Base-by-base conservation (phyloP, 1,139 yeast species). In the Starmera stellimalicola region DNA sequence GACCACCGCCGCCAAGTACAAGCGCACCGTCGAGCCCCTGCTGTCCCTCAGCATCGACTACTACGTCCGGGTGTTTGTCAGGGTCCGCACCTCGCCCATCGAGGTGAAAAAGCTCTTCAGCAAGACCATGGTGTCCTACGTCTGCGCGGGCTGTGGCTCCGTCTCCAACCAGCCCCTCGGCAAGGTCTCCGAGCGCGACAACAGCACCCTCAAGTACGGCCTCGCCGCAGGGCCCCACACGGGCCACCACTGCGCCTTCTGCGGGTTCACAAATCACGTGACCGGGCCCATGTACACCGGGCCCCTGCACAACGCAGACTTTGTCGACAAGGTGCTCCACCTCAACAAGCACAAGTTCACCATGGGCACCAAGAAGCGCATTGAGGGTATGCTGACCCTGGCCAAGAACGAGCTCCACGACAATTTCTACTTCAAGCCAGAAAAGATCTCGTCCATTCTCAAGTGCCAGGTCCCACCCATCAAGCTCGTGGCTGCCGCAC, bases 231-330 rank as follows among this genome's bases (percentile, higher is more conserved):
- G 77, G 2, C 74, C 78, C 0, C 65, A 73, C 3, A 66, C 72
- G 3, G 68, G 72, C 6, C 56, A 66, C 5, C 55, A 63, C 31
- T 93, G 98, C 59, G 52, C 64, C 28, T 77, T 66, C 55, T 91
- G 98, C 60, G 80, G 73, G 2, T 68, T 68, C 37, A 65, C 71
- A 5, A 73, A 73, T 52, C 94, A 82, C 51, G 55, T 91, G 28
- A 91, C 93, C 3, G 99, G 99, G 2, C 99, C 99, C 37, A 84
- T 91, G 95, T 91, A 94, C 81, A 84, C 74, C 9, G 95, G 93
- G 0, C 63, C 68, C 3, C 59, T 91, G 34, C 97, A 88, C 51
- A 70, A 79, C 51, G 55, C 57, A 24, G 72, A 68, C 15, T 91
- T 87, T 48, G 65, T 91, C 30, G 67, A 73, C 25, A 70, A 65